Evolutionary conservation across 1,139 yeast genomes (phyloP).

Genomic region (Entelexis sorbosivorans): DNA sequence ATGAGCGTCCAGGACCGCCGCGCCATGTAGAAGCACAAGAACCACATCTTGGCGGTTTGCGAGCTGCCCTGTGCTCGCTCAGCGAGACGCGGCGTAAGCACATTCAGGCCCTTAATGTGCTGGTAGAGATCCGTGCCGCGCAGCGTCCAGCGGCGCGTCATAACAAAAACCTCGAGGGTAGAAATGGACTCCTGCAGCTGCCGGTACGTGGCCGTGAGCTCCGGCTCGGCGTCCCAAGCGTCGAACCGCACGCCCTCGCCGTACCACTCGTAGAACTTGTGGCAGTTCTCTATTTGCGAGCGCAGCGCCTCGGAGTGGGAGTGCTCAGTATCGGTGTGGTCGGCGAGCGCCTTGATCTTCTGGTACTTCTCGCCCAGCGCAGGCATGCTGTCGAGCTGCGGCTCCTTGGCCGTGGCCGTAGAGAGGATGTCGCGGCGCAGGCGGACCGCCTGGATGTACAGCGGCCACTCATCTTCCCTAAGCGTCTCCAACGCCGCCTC

Average conservation of each 20-base stretch:
- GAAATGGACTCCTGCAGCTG: constrained; percentile 53
- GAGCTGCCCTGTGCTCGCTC: not conserved
- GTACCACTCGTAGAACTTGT: constrained; percentile 14
- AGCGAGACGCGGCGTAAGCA: constrained; percentile 8
- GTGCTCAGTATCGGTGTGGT: not conserved
- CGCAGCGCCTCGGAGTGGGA: constrained; percentile 2
- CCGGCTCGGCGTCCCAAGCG: constrained; percentile 31
- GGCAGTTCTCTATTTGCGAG: constrained; percentile 17
- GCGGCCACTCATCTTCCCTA: constrained; percentile 30
- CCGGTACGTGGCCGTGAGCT: constrained; percentile 42
- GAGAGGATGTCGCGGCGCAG: constrained; percentile 46
- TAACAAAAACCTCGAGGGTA: constrained; percentile 64
- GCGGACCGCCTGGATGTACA: constrained; percentile 34
- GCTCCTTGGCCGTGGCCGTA: constrained; percentile 36
- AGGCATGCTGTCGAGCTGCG: constrained; percentile 29
- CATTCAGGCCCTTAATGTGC: constrained; percentile 61
- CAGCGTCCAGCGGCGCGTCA: constrained; percentile 93
- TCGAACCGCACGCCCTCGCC: constrained; percentile 14
- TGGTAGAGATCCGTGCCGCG: constrained; percentile 85
- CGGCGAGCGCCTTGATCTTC: constrained; percentile 25
- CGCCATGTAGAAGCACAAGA: constrained; percentile 42
- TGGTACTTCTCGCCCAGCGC: constrained; percentile 34
- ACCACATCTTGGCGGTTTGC: not conserved
- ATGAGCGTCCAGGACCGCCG: constrained; percentile 84
- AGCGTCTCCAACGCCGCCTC: constrained; percentile 27